Conservation (phyloP, 768 basidiomycete genomes). For the Rhizopogon salebrosus region DNA sequence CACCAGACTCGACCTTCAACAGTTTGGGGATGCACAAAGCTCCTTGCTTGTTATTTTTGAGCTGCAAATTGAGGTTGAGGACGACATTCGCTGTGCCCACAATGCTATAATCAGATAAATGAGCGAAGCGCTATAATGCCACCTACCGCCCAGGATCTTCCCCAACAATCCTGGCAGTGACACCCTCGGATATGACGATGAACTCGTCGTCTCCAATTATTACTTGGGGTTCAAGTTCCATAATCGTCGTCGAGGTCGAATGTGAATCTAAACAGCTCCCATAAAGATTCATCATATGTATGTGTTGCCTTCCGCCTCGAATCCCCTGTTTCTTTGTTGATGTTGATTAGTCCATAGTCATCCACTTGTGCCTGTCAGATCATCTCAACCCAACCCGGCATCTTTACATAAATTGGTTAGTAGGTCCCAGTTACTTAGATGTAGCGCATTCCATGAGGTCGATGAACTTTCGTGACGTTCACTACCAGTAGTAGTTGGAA, state of each 20-base stretch:
- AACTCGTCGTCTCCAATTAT: constrained; percentile 14
- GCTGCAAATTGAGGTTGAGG: constrained; percentile 30
- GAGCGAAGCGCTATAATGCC: background rate
- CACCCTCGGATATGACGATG: constrained; percentile 22
- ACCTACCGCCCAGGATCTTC: constrained; percentile 17
- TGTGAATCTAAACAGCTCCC: background rate
- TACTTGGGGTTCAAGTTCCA: constrained; percentile 6
- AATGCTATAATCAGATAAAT: constrained; percentile 2
- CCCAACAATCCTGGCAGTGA: constrained; percentile 2
- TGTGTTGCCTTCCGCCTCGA: constrained; percentile 19
- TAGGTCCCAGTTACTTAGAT: constrained; percentile 35
- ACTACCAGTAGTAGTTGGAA: too few relatives aligned
- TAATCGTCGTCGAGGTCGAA: background rate
- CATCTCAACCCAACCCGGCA: background rate
- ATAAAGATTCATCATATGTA: constrained; percentile 12
- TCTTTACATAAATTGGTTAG: constrained; percentile 20
- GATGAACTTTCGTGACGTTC: constrained; percentile 25
- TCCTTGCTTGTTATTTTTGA: constrained; percentile 23
- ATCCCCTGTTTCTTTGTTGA: constrained; percentile 17
- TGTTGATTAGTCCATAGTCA: constrained; percentile 21
- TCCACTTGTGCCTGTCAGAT: constrained; percentile 14
- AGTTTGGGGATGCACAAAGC: constrained; percentile 15
- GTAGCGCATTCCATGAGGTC: constrained; percentile 26
- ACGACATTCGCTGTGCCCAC: constrained; percentile 22
- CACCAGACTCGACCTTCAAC: background rate